These are phyloP conservation scores for Taiozyma sp. DNA, from an alignment of 1,139 yeast genomes.

Conservation along the genomic window DNA sequence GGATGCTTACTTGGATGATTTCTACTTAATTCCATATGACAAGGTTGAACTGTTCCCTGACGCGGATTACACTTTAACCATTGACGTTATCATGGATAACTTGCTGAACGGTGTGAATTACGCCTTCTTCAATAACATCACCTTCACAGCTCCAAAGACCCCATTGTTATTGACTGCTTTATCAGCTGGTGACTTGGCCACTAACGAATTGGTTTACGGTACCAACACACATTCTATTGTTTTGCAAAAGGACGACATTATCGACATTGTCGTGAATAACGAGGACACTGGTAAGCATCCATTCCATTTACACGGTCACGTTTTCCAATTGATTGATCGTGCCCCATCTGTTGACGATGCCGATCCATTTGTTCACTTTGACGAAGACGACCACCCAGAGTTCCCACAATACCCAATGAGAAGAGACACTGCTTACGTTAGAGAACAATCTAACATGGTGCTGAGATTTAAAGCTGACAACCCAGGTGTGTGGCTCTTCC, in stretches of 20 bases:
- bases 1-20: conserved; percentile 56
- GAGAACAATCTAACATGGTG: conserved; percentile 66
- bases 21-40: conserved; percentile 51
- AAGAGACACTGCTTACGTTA: conserved; percentile 64
- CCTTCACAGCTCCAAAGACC: conserved; percentile 75
- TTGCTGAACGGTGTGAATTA: conserved; percentile 79
- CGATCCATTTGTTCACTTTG: conserved; percentile 43
- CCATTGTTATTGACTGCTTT: conserved; percentile 77
- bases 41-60: conserved; percentile 49
- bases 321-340: conserved; percentile 62
- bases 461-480: conserved; percentile 70
- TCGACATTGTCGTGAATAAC: conserved; percentile 67
- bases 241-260: conserved; percentile 58
- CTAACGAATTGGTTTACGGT: conserved; percentile 64
- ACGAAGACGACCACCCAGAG: conserved; percentile 41
- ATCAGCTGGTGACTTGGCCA: conserved; percentile 56
- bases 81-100: conserved; percentile 74
- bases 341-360: conserved; percentile 45
- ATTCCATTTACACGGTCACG: conserved; percentile 85
- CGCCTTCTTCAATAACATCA: conserved; percentile 81
- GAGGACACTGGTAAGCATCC: conserved; percentile 77
- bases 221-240: conserved; percentile 71
- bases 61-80: conserved; percentile 57
- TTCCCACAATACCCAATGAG: conserved; percentile 64
- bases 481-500: conserved; percentile 94